A percentile compares a stretch with the other conserved stretches of the same genome.
These are phyloP conservation scores for Curvularia verruculosa DNA, from an alignment of 2,329 filamentous ascomycete species.

Conservation along the genomic window DNA sequence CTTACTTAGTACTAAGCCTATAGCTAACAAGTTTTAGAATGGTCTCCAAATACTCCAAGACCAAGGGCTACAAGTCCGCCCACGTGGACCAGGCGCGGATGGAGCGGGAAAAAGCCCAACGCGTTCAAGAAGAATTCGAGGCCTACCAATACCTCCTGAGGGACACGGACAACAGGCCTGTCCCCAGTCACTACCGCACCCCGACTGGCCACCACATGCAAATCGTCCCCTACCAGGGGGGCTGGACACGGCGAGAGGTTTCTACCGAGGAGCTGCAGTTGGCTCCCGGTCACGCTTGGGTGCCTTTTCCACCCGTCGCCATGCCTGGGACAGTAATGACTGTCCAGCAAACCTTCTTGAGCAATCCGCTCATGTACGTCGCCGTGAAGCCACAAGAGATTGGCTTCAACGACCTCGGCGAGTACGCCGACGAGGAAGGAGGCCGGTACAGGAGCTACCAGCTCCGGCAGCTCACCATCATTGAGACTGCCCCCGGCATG, in stretches of 20 bases:
- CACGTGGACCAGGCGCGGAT: not conserved
- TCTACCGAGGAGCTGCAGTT: not conserved
- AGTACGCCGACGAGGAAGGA: not conserved
- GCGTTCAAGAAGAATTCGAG: not conserved
- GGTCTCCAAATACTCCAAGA: slow-evolving; percentile 5
- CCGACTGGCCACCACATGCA: not conserved
- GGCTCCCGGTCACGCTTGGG: not conserved
- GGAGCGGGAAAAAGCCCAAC: not conserved
- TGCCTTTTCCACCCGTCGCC: not conserved
- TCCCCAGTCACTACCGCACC: slow-evolving; percentile 4
- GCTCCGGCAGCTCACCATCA: not conserved
- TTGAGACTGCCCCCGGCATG: too few species aligned
- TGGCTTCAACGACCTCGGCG: slow-evolving; percentile 4
- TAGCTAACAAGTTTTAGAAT: slow-evolving; percentile 5
- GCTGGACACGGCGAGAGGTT: not conserved
- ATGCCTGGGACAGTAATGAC: not conserved
- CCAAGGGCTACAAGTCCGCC: not conserved
- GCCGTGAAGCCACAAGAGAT: not conserved
- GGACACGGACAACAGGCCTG: not conserved
- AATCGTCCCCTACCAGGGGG: not conserved
- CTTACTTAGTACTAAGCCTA: not conserved
- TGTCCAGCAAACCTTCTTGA: not conserved
- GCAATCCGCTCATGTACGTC: not conserved
- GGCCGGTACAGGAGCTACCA: not conserved
- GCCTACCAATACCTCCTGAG: not conserved